Evolutionary conservation across 495 filamentous ascomycete species (phyloP), one percentile per base, ranked within the genome.

Genomic region (Penicillium bialowiezense): DNA sequence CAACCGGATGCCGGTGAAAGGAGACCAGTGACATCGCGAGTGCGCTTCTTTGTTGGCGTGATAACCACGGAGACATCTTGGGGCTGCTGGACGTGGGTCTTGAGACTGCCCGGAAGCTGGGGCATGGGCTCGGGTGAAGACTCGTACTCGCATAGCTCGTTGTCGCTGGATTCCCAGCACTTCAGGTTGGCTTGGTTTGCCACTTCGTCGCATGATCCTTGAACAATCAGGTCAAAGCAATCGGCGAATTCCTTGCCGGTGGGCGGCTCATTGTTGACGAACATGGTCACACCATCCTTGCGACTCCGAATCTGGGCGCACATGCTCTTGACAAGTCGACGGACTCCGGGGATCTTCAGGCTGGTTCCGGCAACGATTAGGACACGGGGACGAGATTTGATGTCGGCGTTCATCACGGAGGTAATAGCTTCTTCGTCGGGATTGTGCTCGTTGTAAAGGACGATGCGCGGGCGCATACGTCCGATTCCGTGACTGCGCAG

Each of bases 391-490:
- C 90, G 79, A 24, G 83, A 82, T 42, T 88, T 84, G 18, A 97
- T 70, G 64, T 98, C 93, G 2, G 89, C 82, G 38, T 79, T 83
- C 51, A 91, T 87, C 10, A 95, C 89, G 7, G 89, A 85, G 12
- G 93, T 91, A 62, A 98, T 98, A 15, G 93, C 91, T 51, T 96
- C 92, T 39, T 91, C 89, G 52, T 98, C 93, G 1, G 93, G 92
- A 60, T 96, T 95, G 64, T 89, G 86, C 66, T 98, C 93, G 67
- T 98, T 96, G 73, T 98, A 98, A 19, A 98, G 76, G 2, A 97
- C 91, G 68, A 98, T 96, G 18, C 93, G 84, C 14, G 93, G 93
- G 19, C 93, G 84, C 49, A 98, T 75, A 44, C 88, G 82, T 21
- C 93, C 93, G 47, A 98, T 87, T 1, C 93, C 93, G 64, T 97